Percentiles rank a stretch among this genome's conserved stretches.
phyloP scores from a whole-genome alignment of 129 eudicot species.

The Flaveria ramosissima region DNA sequence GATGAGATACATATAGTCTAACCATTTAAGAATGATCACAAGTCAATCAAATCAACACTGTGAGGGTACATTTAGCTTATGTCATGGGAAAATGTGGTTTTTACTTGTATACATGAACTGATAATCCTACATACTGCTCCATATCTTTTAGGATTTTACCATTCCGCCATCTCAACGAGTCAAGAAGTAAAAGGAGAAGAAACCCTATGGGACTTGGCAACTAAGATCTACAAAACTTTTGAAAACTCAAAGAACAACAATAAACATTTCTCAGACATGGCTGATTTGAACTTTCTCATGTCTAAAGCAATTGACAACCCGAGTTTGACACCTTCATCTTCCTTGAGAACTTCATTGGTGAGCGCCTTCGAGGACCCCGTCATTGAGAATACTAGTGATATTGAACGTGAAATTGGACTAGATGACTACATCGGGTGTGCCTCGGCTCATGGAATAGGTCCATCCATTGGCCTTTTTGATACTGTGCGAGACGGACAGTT shows the following conservation, averaged over 20 bases:
- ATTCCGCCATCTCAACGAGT: slow-evolving; percentile 50
- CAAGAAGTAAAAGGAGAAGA: slow-evolving; percentile 53
- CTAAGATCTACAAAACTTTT: slow-evolving; percentile 41
- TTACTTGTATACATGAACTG: too few relatives aligned
- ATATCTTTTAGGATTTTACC: slow-evolving; percentile 52
- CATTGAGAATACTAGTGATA: slow-evolving; percentile 34
- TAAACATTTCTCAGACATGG: slow-evolving; percentile 59
- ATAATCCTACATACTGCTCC: background rate
- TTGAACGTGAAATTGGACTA: slow-evolving; percentile 44
- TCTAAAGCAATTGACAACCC: slow-evolving; percentile 59
- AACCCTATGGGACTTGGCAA: slow-evolving; percentile 55
- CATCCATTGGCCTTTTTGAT: slow-evolving; percentile 48
- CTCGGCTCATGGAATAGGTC: slow-evolving; percentile 49
- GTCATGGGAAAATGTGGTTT: too few relatives aligned
- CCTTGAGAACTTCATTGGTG: slow-evolving; percentile 49
- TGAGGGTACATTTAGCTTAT: too few relatives aligned
- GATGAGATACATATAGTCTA: too few relatives aligned
- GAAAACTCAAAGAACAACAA: slow-evolving; percentile 39
- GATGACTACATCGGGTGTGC: slow-evolving; percentile 49
- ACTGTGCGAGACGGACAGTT: slow-evolving; percentile 42
- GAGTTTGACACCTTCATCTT: slow-evolving; percentile 52
- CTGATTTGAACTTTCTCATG: slow-evolving; percentile 60
- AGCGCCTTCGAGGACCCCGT: slow-evolving; percentile 57
- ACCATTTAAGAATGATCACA: too few relatives aligned
- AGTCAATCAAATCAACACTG: too few relatives aligned